These are phyloP conservation scores for Phytophthora citrophthora DNA, from an alignment of 352 stramenopile genomes.

Conservation along the genomic window DNA sequence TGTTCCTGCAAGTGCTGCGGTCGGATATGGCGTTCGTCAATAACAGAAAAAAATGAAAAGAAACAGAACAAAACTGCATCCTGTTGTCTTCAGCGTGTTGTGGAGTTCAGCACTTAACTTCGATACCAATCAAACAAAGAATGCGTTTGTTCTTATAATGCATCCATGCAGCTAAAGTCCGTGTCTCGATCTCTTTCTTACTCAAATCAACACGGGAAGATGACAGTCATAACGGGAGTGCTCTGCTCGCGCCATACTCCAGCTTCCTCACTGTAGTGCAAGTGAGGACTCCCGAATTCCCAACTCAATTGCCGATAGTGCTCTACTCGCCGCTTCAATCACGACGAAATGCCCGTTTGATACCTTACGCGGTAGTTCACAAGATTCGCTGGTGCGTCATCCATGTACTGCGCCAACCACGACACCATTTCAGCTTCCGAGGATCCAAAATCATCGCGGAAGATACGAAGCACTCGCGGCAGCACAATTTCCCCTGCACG, in stretches of 20 bases:
- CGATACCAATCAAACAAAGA: neutral
- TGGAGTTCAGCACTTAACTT: too few relatives aligned
- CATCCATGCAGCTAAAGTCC: conserved; percentile 6
- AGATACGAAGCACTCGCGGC: conserved; percentile 81
- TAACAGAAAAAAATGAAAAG: conserved; percentile 19
- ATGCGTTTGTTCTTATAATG: conserved; percentile 14
- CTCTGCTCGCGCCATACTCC: conserved; percentile 9
- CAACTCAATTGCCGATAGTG: conserved; percentile 11
- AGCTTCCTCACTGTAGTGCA: conserved; percentile 5
- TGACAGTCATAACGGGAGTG: conserved; percentile 5
- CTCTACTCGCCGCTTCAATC: conserved; percentile 28
- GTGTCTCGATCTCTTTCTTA: conserved; percentile 17
- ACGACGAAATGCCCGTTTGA: conserved; percentile 70
- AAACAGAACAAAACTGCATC: neutral
- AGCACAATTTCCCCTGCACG: conserved; percentile 63
- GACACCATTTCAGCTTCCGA: conserved; percentile 87
- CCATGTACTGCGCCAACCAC: conserved; percentile 89
- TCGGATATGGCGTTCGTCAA: conserved; percentile 11
- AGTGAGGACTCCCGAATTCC: conserved; percentile 5
- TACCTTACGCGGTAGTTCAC: conserved; percentile 85
- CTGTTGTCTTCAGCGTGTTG: neutral
- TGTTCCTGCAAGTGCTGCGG: conserved; percentile 6
- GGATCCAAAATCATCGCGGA: conserved; percentile 86
- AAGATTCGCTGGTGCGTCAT: conserved; percentile 67
- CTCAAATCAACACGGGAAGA: conserved; percentile 19